Conservation (phyloP, 1,139 yeast genomes). For the Kluyveromyces marxianus region DNA sequence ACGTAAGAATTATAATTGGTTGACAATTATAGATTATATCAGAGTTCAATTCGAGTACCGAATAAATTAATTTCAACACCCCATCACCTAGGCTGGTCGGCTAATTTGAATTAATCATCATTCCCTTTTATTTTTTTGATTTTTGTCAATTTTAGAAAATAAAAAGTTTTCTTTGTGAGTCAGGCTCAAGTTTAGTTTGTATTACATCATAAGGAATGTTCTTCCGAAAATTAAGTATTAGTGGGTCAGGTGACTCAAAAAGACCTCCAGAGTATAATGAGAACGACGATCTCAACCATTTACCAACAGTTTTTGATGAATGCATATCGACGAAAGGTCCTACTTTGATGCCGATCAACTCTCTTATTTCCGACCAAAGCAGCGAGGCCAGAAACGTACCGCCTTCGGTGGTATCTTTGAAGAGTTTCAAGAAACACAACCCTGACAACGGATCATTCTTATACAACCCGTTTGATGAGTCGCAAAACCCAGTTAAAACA, state of each 20-base stretch:
- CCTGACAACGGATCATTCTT: background rate
- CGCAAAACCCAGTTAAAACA: constrained; percentile 3
- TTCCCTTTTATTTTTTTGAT: too few species aligned
- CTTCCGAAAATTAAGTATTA: background rate
- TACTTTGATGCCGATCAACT: background rate
- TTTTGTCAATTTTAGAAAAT: too few species aligned
- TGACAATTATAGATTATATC: too few species aligned
- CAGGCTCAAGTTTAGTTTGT: too few species aligned
- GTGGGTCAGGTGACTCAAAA: background rate
- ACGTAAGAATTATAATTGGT: too few species aligned
- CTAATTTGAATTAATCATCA: too few species aligned
- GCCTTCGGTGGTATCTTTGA: constrained; percentile 1
- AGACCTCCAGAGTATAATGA: constrained; percentile 1
- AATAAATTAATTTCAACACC: too few species aligned
- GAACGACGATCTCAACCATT: background rate
- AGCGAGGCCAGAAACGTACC: background rate
- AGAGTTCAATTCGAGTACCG: too few species aligned
- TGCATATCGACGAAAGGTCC: background rate
- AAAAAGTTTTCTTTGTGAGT: too few species aligned
- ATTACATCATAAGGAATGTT: too few species aligned
- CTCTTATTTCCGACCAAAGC: background rate
- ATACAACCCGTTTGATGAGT: constrained; percentile 8
- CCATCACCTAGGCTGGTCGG: too few species aligned
- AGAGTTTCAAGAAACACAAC: constrained; percentile 4
- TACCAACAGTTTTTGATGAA: background rate